Evolutionary conservation across 768 basidiomycete genomes (phyloP), one percentile per base, ranked within the genome.

Genomic region (Lactarius akahatsu): DNA sequence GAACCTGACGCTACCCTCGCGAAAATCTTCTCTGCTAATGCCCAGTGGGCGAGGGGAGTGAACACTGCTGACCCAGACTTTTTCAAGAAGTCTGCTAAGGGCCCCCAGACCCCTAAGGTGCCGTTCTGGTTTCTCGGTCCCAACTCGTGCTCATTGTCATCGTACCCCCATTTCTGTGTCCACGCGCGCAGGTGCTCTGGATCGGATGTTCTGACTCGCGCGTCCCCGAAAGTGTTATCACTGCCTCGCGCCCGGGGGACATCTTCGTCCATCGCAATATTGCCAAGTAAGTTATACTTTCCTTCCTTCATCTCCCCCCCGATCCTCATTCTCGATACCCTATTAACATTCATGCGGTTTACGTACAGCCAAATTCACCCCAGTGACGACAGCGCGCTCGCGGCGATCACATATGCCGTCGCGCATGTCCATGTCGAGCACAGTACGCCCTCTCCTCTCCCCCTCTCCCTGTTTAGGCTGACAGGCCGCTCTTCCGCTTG

Each of bases 261-360:
- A 85, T 91, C 67, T 95, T 96, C 72, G 86, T 89, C 34, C 87
- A 93, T 76, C 81, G 94, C 57, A 95, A 95, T 76, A 88, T 96
- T 70, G 94, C 92, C 61, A 95, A 96, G 89, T 92, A 70, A 64
- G 86, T 77, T 26, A 50, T 23, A 55, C 62, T 41, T 50, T 10
- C 5, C 20, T 28, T 23, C 28, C 52, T 13, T 8, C 23, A 8
- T 36, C 34, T 38, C 4, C 40, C 30, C 3, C 30, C 30, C 30
- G 2, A 30, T 30, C 30, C 3, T 4, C 30, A 30, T 30, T 30
- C 30, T 5, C 15, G 16, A 4, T 18, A 6, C 41, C 18, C 40
- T n/a, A 30, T 30, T 34, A 23, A 61, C 20, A 26, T 57, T 57
- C 59, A n/a, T 38, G 41, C 30, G 40, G 36, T 38, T 50, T 57